Base-by-base conservation (phyloP, 257 asterid species). In the Fraxinus quadrangulata region DNA sequence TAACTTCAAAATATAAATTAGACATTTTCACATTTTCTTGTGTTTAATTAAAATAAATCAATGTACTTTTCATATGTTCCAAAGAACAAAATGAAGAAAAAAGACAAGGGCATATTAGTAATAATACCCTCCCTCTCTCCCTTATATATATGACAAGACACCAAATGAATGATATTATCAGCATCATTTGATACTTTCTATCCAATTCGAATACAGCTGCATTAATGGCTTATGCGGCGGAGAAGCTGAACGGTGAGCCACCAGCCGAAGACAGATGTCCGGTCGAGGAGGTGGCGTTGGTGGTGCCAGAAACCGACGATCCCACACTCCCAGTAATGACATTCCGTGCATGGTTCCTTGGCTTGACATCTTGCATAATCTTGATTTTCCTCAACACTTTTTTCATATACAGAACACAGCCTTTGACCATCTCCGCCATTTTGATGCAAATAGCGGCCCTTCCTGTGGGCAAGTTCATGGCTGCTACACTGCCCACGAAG, bases 261-360 rank as follows among this genome's bases (percentile, higher is more conserved):
- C 66, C 74, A 51, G 82, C 71, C 23, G 85, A 84, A 5, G 91
- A 89, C 13, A 83, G 92, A 68, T 96, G 98, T 78, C 45, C 93
- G 47, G 92, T 96, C 79, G 99, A 96, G 89, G 99, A 96, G 83
- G 99, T 96, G 78, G 97, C 97, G n/a, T 84, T 96, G 67, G 97
- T 96, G 73, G 99, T 96, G 67, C 97, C 98, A 30, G 99, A 93
- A 82, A 96, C 98, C 65, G 99, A 96, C 85, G 98, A 93, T 81
- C 94, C 98, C 0, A 77, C 75, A 0, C 91, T 96, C 72, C 99
- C 99, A 0, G 99, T 96, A 7, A 83, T 96, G 96, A 93, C 99
- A 82, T 96, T 96, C 87, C 94, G 99, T 8, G 92, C 97, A 71
- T 96, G 97, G 99, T 81, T 90, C 77, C 89, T 96, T 0, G 99